These are phyloP conservation scores for Orychophragmus violaceus DNA, from an alignment of 345 rosid species.

Conservation along the genomic window DNA sequence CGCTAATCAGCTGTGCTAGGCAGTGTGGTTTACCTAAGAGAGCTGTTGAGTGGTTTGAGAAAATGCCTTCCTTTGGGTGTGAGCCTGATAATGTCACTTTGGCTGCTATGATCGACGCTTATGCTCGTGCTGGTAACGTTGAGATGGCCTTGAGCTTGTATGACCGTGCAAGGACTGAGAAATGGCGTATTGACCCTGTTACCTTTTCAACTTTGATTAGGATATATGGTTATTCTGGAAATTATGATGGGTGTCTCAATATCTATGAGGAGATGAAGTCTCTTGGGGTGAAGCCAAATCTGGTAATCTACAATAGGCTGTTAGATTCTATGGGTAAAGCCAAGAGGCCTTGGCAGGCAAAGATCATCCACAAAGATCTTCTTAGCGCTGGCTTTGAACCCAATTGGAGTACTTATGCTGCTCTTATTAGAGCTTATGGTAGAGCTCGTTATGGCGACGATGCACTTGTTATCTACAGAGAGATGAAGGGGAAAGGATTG, in stretches of 20 bases:
- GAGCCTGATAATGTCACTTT: slow-evolving; percentile 63
- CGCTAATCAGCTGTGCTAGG: slow-evolving; percentile 70
- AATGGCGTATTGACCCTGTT: slow-evolving; percentile 62
- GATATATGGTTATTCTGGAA: slow-evolving; percentile 49
- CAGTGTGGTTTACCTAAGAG: slow-evolving; percentile 43
- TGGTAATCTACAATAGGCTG: slow-evolving; percentile 57
- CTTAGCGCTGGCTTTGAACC: slow-evolving; percentile 50
- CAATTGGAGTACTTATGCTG: slow-evolving; percentile 52
- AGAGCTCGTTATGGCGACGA: slow-evolving; percentile 74
- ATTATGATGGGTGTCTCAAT: slow-evolving; percentile 84
- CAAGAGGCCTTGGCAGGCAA: slow-evolving; percentile 90
- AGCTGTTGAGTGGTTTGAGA: slow-evolving; percentile 90
- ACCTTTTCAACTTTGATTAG: slow-evolving; percentile 71
- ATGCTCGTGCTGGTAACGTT: slow-evolving; percentile 65
- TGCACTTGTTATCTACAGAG: slow-evolving; percentile 55
- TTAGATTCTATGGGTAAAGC: slow-evolving; percentile 92
- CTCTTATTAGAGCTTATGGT: slow-evolving; percentile 73
- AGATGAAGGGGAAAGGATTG: slow-evolving; percentile 76
- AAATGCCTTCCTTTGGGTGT: slow-evolving; percentile 57
- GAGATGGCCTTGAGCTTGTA: slow-evolving; percentile 76
- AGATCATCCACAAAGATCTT: slow-evolving; percentile 63
- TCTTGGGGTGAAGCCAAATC: slow-evolving; percentile 60
- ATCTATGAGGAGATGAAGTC: slow-evolving; percentile 93
- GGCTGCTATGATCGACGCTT: slow-evolving; percentile 72
- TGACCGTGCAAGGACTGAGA: slow-evolving; percentile 81